phyloP scores from a whole-genome alignment of 2,329 filamentous ascomycete genomes.

The Curvularia eragrostidis region DNA sequence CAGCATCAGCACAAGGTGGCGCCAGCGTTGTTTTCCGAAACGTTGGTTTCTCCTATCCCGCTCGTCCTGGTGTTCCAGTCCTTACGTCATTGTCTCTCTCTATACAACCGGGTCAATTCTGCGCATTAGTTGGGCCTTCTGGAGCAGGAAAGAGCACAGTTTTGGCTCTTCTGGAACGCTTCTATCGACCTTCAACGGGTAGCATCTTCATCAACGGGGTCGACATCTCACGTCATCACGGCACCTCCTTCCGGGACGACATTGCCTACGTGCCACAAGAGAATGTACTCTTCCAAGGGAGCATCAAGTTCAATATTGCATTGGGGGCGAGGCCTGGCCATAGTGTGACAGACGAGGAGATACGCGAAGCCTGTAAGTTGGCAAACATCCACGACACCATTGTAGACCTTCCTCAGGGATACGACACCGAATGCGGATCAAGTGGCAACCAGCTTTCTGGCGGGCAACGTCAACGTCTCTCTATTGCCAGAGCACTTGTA shows the following conservation, averaged over 20 bases:
- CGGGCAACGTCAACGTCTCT: conserved; percentile 53
- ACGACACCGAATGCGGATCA: conserved; percentile 62
- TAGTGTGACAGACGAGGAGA: conserved; percentile 64
- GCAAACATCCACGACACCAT: conserved; percentile 77
- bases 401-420: conserved; percentile 66
- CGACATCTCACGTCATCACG: conserved; percentile 53
- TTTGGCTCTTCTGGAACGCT: conserved; percentile 60
- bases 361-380: conserved; percentile 69
- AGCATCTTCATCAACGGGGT: conserved; percentile 60
- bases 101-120: conserved; percentile 66
- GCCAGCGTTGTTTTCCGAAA: conserved; percentile 62
- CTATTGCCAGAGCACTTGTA: conserved; percentile 54
- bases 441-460: conserved; percentile 53
- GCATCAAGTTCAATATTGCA: conserved; percentile 56
- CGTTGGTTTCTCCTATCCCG: conserved; percentile 71
- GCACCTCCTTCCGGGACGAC: conserved; percentile 52
- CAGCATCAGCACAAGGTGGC: conserved; percentile 69
- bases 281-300: conserved; percentile 57
- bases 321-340: conserved; percentile 61
- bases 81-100: conserved; percentile 64
- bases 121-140: conserved; percentile 69
- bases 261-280: conserved; percentile 58
- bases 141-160: conserved; percentile 73
- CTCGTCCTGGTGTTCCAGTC: conserved; percentile 64
- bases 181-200: conserved; percentile 61